Base-by-base conservation (phyloP, 495 filamentous ascomycete species). In the Lindgomyces ingoldianus region DNA sequence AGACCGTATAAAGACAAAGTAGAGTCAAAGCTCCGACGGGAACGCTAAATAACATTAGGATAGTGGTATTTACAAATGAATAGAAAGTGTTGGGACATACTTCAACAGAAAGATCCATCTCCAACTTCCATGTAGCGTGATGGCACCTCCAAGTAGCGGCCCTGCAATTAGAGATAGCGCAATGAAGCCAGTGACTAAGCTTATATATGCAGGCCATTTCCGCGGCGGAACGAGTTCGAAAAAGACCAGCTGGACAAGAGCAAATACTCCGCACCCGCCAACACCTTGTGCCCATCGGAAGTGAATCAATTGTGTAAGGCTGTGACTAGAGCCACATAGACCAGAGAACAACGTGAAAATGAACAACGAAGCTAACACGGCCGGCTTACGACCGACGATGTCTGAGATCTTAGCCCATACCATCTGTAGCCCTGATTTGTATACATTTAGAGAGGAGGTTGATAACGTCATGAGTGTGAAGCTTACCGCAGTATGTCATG, bases 211-310 rank as follows among this genome's bases (percentile, higher is more conserved):
- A 39, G 71, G 70, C 14, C 73, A 63, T 24, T 74, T 25, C 6
- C 69, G 68, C 1, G 60, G 54, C 0, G 83, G 81, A 0, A 76
- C 66, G n/a, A 86, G 65, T 57, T 84, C 80, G 4, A 79, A 76
- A 6, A 83, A 65, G 1, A 84, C 78, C 22, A 83, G 78, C 61
- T 86, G 78, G 4, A 79, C 75, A 4, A 86, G 72, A 12, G 81
- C 22, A 26, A 59, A 18, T 16, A 59, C 26, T 8, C 55, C 55
- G 39, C 41, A 46, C 4, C 55, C 55, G 12, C 55, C 55, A 39
- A 46, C 48, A 21, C 57, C 57, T 52, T 61, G 57, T 9, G 50
- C 24, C 47, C 44, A 50, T 16, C 57, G 26, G 41, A 50, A 50
- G 16, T 26, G 21, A 6, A 61, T 61, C 12, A 74, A 75, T n/a